Conservation (phyloP, 2,329 filamentous ascomycete genomes). For the Teratosphaeria destructans region DNA sequence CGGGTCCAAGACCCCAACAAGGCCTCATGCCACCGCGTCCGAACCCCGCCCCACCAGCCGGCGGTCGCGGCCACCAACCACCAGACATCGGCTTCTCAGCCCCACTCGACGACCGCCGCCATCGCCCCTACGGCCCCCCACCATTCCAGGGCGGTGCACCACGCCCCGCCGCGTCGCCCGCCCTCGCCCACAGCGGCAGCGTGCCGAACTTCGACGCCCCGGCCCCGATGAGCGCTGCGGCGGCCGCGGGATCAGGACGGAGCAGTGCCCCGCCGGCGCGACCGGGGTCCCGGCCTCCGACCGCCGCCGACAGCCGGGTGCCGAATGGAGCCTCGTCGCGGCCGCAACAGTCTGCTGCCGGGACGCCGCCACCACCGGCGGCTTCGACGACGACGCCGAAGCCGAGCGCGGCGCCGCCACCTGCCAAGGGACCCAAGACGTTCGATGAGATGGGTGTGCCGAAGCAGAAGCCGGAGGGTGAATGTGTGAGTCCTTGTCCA, state of each 20-base stretch:
- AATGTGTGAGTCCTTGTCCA: slow-evolving; percentile 54
- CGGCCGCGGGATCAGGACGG: background rate
- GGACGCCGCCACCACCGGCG: background rate
- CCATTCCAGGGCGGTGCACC: background rate
- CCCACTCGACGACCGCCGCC: slow-evolving; percentile 34
- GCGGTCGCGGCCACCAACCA: background rate
- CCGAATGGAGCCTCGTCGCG: slow-evolving; percentile 6
- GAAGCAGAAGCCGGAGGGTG: slow-evolving; percentile 67
- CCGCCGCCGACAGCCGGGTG: slow-evolving; percentile 1
- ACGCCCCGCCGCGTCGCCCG: slow-evolving; percentile 1
- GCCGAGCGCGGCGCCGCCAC: slow-evolving; percentile 19
- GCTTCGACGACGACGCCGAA: background rate
- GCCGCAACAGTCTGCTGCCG: background rate
- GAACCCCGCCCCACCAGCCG: slow-evolving; percentile 9
- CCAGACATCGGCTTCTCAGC: slow-evolving; percentile 34
- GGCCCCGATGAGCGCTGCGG: background rate
- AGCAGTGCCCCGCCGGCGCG: slow-evolving; percentile 4
- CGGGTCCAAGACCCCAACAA: slow-evolving; percentile 7
- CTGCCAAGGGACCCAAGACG: slow-evolving; percentile 75
- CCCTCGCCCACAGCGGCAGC: slow-evolving; percentile 4
- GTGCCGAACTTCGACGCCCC: slow-evolving; percentile 11
- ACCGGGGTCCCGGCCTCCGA: slow-evolving; percentile 9
- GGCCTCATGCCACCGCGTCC: slow-evolving; percentile 10
- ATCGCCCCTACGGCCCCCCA: slow-evolving; percentile 31
- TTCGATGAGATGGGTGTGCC: slow-evolving; percentile 99